These are phyloP conservation scores for Rosa persica DNA, from an alignment of 306 rosid genomes.

Conservation along the genomic window DNA sequence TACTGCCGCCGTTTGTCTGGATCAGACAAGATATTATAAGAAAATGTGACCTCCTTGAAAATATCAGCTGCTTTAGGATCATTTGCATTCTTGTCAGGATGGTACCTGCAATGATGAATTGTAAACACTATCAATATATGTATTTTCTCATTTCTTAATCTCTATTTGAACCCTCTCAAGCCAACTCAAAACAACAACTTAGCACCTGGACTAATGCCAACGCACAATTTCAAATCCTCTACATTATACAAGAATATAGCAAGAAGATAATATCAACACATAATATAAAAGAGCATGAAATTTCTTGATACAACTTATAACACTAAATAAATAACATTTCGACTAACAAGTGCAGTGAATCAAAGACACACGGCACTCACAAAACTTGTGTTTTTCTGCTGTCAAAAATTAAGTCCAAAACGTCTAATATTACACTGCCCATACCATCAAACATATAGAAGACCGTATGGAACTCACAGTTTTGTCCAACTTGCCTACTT, in stretches of 20 bases:
- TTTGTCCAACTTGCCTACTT: background rate
- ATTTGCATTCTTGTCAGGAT: slow-evolving; percentile 97
- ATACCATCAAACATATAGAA: background rate
- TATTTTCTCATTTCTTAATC: background rate
- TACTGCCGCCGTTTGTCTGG: slow-evolving; percentile 89
- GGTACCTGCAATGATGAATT: slow-evolving; percentile 64
- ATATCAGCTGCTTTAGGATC: slow-evolving; percentile 96
- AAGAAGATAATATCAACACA: slow-evolving; percentile 22
- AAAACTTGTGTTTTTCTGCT: background rate
- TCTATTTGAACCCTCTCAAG: background rate
- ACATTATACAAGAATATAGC: slow-evolving; percentile 20
- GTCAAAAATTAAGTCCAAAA: slow-evolving; percentile 10
- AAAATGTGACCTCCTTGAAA: slow-evolving; percentile 95
- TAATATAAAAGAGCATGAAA: background rate
- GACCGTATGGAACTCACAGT: background rate
- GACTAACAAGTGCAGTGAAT: background rate
- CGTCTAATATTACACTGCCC: background rate
- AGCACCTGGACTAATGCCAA: background rate
- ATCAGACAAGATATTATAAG: slow-evolving; percentile 80
- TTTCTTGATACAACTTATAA: background rate
- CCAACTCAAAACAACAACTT: background rate
- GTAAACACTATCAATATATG: slow-evolving; percentile 10
- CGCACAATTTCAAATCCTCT: slow-evolving; percentile 9
- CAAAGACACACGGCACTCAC: background rate
- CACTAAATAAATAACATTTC: slow-evolving; percentile 1